Evolutionary conservation across 2,329 filamentous ascomycete genomes (phyloP), one percentile per base, ranked within the genome.

Genomic region (Cladosporium sp.): DNA sequence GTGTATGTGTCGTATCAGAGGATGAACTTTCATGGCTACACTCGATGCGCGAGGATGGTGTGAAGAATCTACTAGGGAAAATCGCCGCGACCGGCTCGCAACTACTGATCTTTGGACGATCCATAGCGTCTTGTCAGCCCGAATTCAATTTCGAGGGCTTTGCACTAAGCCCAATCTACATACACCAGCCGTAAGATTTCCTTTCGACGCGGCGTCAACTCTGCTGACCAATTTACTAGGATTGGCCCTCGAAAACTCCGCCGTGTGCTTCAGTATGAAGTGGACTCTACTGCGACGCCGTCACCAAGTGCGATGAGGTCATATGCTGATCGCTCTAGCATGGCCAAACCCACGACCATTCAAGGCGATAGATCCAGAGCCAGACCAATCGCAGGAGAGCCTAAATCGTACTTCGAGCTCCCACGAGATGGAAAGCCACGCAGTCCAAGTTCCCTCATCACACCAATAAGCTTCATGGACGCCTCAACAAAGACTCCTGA

Each of bases 211-310:
- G 15, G 17, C 22, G 1, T 3, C n/a, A 19, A 30, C 39, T 12
- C 8, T 14, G 11, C 51, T 42, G 12, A 43, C 28, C 14, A 5
- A 3, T 3, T 22, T n/a, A 25, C 15, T 14, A 55, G 51, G 12
- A 54, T 67, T 17, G 65, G 65, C 7, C 66, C 66, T 20, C 58
- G 62, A 1, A 66, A 65, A 22, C 50, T 67, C 25, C 42, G 56
- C 3, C 61, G 64, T 36, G 63, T 59, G 9, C 25, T 66, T 1
- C 5, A 22, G 9, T 40, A 30, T 15, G 50, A 36, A 12, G 17
- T 12, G 11, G 37, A 39, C 8, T 50, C 47, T 3, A 37, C 11
- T 22, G 30, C 30, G 15, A 50, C 30, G 3, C 15, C 25, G 7
- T 28, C 30, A 37, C 2, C 6, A 1, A 37, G 47, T n/a, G 28